Conservation (phyloP, 352 stramenopile species). For the Pythium volutum region DNA sequence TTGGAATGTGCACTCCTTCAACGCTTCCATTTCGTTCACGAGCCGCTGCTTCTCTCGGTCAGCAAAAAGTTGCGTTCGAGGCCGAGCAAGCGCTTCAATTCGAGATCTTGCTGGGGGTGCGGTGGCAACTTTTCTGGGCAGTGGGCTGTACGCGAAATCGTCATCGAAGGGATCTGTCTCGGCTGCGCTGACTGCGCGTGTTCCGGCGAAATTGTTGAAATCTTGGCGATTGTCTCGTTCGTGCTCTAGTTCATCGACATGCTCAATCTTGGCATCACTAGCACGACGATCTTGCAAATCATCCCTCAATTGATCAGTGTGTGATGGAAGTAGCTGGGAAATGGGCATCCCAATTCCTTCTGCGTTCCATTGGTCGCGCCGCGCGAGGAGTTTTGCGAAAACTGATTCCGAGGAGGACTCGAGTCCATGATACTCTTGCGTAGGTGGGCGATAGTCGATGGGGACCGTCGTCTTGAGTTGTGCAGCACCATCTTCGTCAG, state of each 20-base stretch:
- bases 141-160: not conserved
- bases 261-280: not conserved
- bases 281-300: not conserved
- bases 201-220: not conserved
- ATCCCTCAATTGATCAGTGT: not conserved
- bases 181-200: not conserved
- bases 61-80: constrained; percentile 50
- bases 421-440: not conserved
- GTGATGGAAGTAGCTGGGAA: not conserved
- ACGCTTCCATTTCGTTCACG: constrained; percentile 45
- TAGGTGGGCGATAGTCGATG: constrained; percentile 5
- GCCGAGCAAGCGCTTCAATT: constrained; percentile 38
- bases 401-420: not conserved
- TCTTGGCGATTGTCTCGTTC: not conserved
- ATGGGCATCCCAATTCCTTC: not conserved
- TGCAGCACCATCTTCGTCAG: not conserved
- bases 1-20: constrained; percentile 70
- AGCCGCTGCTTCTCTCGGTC: constrained; percentile 66
- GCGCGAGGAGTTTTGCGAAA: constrained; percentile 3
- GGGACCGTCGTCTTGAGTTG: constrained; percentile 1
- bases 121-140: not conserved
- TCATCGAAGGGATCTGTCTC: not conserved
- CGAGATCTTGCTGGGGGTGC: not conserved
- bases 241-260: too few species aligned
- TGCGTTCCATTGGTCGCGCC: not conserved